phyloP scores from a whole-genome alignment of 176 grass and related monocot genomes.

The Carex littledalei region DNA sequence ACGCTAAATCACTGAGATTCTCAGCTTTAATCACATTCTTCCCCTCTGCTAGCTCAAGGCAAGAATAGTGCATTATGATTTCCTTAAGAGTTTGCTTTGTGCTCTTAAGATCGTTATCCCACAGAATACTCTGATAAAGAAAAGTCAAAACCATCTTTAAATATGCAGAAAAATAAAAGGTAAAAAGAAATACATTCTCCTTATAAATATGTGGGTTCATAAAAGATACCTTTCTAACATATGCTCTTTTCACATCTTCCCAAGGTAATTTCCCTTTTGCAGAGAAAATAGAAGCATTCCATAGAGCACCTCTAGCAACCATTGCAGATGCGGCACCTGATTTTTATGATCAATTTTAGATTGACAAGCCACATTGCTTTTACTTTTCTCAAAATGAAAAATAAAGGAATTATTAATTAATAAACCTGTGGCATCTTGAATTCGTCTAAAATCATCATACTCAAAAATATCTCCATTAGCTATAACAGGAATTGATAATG shows the following conservation, averaged over 20 bases:
- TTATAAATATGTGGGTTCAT: background rate
- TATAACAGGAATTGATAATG: constrained; percentile 95
- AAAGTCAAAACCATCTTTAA: constrained; percentile 19
- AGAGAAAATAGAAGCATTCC: constrained; percentile 89
- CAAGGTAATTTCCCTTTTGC: constrained; percentile 61
- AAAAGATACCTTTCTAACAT: constrained; percentile 75
- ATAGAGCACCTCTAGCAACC: constrained; percentile 93
- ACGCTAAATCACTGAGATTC: constrained; percentile 60
- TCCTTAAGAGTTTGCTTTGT: constrained; percentile 87
- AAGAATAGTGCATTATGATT: constrained; percentile 91
- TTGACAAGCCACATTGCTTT: background rate
- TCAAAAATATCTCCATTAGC: constrained; percentile 94
- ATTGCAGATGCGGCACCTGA: constrained; percentile 86
- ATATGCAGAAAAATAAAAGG: background rate
- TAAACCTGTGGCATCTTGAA: constrained; percentile 76
- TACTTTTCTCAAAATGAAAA: background rate
- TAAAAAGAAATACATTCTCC: background rate
- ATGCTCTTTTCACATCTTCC: constrained; percentile 87
- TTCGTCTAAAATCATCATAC: constrained; percentile 85
- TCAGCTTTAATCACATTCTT: constrained; percentile 81
- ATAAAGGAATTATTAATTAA: background rate
- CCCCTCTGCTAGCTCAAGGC: constrained; percentile 81
- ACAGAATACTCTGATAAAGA: constrained; percentile 74
- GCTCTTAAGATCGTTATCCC: constrained; percentile 97
- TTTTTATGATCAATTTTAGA: constrained; percentile 1